These are phyloP conservation scores for Fusarium praegraminearum DNA, from an alignment of 2,329 filamentous ascomycete genomes.

Conservation along the genomic window DNA sequence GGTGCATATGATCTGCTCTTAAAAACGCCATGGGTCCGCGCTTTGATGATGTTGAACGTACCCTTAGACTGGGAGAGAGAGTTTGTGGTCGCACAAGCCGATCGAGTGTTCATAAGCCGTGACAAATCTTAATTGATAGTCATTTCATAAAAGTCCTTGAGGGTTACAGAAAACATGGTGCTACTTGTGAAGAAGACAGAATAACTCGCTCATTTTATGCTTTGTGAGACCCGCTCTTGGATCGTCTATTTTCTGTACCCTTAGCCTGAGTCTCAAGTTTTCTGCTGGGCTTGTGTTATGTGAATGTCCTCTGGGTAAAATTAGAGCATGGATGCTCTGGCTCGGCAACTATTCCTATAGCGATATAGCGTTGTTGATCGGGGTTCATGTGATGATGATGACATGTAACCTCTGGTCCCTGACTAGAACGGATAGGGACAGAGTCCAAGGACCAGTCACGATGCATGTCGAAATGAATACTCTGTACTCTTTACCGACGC, in stretches of 20 bases:
- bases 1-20: constrained; percentile 34
- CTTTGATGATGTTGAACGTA: constrained; percentile 13
- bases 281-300: neutral
- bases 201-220: neutral
- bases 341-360: constrained; percentile 34
- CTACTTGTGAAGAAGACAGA: neutral
- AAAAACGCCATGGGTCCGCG: constrained; percentile 23
- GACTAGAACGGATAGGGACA: constrained; percentile 33
- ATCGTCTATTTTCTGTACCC: neutral
- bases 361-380: constrained; percentile 17
- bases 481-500: neutral
- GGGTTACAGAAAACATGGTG: neutral
- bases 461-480: constrained; percentile 3
- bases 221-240: neutral
- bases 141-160: neutral
- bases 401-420: constrained; percentile 29
- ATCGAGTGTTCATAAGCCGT: neutral
- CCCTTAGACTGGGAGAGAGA: neutral
- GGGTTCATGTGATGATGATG: constrained; percentile 34
- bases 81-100: constrained; percentile 11
- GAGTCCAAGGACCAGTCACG: constrained; percentile 16
- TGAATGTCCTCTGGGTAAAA: constrained; percentile 8
- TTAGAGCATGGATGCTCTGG: constrained; percentile 14
- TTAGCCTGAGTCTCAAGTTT: neutral
- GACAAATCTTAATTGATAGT: neutral